Evolutionary conservation across 805 yeast species (phyloP), one percentile per base, ranked within the genome.

Genomic region (Barnettozyma populi): DNA sequence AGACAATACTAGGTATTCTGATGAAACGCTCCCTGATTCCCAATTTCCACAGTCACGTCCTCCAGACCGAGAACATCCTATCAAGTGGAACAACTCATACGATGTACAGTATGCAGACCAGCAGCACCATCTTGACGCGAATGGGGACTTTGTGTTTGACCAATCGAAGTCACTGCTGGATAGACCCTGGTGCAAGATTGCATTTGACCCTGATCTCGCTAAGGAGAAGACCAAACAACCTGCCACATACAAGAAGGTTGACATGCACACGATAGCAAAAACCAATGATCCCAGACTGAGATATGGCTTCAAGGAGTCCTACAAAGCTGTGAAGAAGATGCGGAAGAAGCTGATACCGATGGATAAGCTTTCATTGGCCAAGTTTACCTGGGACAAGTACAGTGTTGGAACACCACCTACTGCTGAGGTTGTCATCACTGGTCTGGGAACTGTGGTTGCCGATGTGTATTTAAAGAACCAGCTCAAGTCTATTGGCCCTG

Each of bases 351-450:
- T 18, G 9, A 60, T 69, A 41, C 74, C 74, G 0, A 72, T 63
- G 57, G 73, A 70, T 51, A 70, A 70, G 18, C 64, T 75, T 14
- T 72, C 74, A 0, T 64, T 64, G 27, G 67, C 77, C 2, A 51
- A 35, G 11, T 48, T 51, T 23, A 3, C 32, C 5, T 86, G 74
- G 61, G 96, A 89, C 62, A 74, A 80, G 49, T 72, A 83, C 57
- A 86, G 95, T 0, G 60, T 87, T 11, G 95, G 94, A 0, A 82
- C 84, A 0, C 78, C 82, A 16, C 96, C 96, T 0, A 73, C 81
- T 4, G 68, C 78, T 8, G 90, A 84, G 57, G 63, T 90, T 35
- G 77, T 89, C 1, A 71, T 87, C 5, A 83, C 87, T 76, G 84
- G 82, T 18, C 69, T 82, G 43, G 82, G 87, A 3, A 57, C 74